Conservation (phyloP, 768 basidiomycete genomes). For the Lactarius deliciosus region DNA sequence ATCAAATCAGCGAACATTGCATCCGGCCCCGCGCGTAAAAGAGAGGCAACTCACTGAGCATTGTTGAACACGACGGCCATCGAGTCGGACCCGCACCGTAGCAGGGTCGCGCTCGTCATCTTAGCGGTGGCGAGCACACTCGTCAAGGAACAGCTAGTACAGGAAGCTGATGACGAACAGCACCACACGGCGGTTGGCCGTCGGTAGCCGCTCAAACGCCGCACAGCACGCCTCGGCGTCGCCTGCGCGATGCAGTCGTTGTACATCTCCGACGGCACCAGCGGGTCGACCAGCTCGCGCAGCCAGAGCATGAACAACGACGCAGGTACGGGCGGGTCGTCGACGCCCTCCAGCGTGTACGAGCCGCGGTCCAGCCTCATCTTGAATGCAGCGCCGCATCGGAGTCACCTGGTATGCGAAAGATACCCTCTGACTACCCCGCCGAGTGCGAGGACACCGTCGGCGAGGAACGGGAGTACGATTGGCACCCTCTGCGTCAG, state of each 20-base stretch:
- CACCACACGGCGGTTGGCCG: slow-evolving; percentile 82
- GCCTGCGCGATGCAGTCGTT: slow-evolving; percentile 80
- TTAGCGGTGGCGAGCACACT: slow-evolving; percentile 73
- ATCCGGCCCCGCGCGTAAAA: too few relatives aligned
- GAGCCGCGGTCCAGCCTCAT: slow-evolving; percentile 85
- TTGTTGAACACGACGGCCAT: slow-evolving; percentile 90
- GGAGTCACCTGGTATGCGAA: slow-evolving; percentile 87
- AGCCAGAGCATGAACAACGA: slow-evolving; percentile 93
- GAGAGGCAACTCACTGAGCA: slow-evolving; percentile 62
- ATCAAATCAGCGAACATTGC: neutral
- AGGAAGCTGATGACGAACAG: too few relatives aligned
- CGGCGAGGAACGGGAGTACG: slow-evolving; percentile 89
- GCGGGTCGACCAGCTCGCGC: slow-evolving; percentile 87
- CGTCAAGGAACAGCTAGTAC: slow-evolving; percentile 82
- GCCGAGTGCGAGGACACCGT: slow-evolving; percentile 86
- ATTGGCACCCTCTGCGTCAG: slow-evolving; percentile 84
- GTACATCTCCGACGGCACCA: slow-evolving; percentile 88
- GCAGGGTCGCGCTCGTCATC: slow-evolving; percentile 85
- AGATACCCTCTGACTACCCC: slow-evolving; percentile 87
- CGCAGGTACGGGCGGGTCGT: slow-evolving; percentile 87
- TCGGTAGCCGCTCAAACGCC: slow-evolving; percentile 79
- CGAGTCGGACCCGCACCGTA: slow-evolving; percentile 85
- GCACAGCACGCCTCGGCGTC: slow-evolving; percentile 69
- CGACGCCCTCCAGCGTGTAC: slow-evolving; percentile 85
- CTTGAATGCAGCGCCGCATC: slow-evolving; percentile 84